A percentile compares a stretch with the other conserved stretches of the same genome.
These are phyloP conservation scores for Dioscorea zingiberensis DNA, from an alignment of 106 monocot species.

Conservation along the genomic window DNA sequence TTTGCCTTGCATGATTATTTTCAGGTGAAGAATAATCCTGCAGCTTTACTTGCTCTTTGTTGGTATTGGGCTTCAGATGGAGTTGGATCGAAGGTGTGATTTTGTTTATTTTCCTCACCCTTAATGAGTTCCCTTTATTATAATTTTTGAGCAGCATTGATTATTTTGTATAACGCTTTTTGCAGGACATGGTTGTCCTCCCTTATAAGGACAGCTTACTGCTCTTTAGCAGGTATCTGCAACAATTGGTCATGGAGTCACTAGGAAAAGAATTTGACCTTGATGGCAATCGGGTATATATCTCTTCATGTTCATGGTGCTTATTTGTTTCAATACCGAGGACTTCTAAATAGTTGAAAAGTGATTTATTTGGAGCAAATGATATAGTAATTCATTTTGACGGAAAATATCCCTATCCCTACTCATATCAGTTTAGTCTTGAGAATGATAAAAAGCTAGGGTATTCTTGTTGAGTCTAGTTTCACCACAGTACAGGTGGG, in stretches of 20 bases:
- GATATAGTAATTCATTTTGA: too few relatives aligned
- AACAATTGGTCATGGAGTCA: conserved; percentile 99
- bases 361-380: too few relatives aligned
- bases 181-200: conserved; percentile 98
- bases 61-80: conserved; percentile 99
- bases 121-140: not conserved
- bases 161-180: conserved; percentile 8
- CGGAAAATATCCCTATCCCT: too few relatives aligned
- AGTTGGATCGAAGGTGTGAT: conserved; percentile 85
- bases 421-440: too few relatives aligned
- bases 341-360: too few relatives aligned
- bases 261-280: conserved; percentile 98
- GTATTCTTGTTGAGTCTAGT: too few relatives aligned
- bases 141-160: not conserved
- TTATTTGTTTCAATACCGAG: not conserved
- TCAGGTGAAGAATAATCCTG: conserved; percentile 92
- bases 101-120: not conserved
- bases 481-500: too few relatives aligned
- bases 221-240: conserved; percentile 94
- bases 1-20: not conserved
- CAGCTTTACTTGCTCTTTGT: conserved; percentile 89
- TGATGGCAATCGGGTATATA: conserved; percentile 87
- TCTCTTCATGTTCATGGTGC: not conserved
- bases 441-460: too few relatives aligned
- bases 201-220: conserved; percentile 98